A percentile compares a stretch with the other conserved stretches of the same genome.
phyloP scores from a whole-genome alignment of 2,329 filamentous ascomycete genomes.

The Eutypella sp. region DNA sequence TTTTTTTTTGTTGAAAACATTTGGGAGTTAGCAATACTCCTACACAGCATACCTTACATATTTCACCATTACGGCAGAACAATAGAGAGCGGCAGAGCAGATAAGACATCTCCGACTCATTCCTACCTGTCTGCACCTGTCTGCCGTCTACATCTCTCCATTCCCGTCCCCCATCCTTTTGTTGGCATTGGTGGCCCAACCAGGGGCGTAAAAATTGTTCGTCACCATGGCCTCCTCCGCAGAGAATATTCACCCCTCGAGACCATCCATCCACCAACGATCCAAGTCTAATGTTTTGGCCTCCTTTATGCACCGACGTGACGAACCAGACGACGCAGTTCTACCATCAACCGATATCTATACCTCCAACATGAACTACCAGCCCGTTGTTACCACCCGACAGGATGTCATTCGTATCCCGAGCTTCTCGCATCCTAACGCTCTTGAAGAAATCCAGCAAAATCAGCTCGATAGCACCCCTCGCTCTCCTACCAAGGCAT shows the following conservation, averaged over 20 bases:
- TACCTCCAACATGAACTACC: constrained; percentile 16
- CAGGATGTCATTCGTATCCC: constrained; percentile 25
- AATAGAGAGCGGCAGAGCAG: too few relatives aligned
- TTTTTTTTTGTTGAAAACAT: too few relatives aligned
- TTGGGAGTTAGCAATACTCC: too few relatives aligned
- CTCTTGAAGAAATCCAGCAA: constrained; percentile 53
- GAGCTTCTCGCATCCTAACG: constrained; percentile 36
- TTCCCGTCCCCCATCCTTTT: not conserved
- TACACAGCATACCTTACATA: too few relatives aligned
- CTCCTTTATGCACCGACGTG: constrained; percentile 46
- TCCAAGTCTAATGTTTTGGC: constrained; percentile 46
- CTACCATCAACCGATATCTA: constrained; percentile 24
- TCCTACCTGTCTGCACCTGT: constrained; percentile 10
- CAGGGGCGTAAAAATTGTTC: not conserved
- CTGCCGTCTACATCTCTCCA: constrained; percentile 5
- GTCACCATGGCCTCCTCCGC: constrained; percentile 22
- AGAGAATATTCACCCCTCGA: constrained; percentile 10
- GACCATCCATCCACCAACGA: constrained; percentile 29
- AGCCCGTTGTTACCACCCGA: constrained; percentile 21
- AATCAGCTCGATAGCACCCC: constrained; percentile 36
- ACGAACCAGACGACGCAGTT: constrained; percentile 38
- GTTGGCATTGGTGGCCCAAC: constrained; percentile 1
- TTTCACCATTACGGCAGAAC: too few relatives aligned
- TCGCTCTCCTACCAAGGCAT: constrained; percentile 25
- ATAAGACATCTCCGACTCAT: constrained; percentile 17